Evolutionary conservation across 768 basidiomycete species (phyloP).

Genomic region (Leccinellum luteum): DNA sequence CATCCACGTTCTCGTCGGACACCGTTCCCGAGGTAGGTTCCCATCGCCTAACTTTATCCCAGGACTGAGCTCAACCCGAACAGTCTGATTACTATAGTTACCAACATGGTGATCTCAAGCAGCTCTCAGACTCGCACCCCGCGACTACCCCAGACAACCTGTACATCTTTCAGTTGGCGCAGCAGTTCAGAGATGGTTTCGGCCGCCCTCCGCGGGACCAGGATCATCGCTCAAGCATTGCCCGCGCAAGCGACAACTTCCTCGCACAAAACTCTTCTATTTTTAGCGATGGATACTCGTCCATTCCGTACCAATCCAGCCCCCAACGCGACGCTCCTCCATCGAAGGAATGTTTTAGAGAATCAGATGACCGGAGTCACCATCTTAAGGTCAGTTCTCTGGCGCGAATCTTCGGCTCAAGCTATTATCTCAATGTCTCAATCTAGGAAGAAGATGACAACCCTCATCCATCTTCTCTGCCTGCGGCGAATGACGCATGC

Average conservation of each 20-base stretch:
- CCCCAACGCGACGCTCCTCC: constrained; percentile 20
- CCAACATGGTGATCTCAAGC: constrained; percentile 16
- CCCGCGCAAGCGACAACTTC: constrained; percentile 33
- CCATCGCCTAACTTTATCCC: background rate
- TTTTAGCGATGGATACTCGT: constrained; percentile 23
- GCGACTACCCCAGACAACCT: constrained; percentile 14
- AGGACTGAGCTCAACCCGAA: constrained; percentile 2
- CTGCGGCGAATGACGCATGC: constrained; percentile 21
- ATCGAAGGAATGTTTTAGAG: constrained; percentile 34
- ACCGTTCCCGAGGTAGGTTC: constrained; percentile 17
- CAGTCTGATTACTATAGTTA: constrained; percentile 20
- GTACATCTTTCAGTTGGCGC: constrained; percentile 22
- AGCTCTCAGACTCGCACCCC: constrained; percentile 7
- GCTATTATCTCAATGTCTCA: constrained; percentile 22
- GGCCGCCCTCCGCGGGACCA: constrained; percentile 24
- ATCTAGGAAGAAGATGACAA: constrained; percentile 28
- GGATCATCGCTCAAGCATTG: constrained; percentile 32
- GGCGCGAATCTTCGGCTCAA: constrained; percentile 29
- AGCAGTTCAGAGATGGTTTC: constrained; percentile 20
- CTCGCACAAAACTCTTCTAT: constrained; percentile 32
- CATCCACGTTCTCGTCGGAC: constrained; percentile 16
- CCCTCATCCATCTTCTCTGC: constrained; percentile 19
- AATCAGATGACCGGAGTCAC: constrained; percentile 26
- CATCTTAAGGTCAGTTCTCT: constrained; percentile 30
- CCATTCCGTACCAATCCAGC: constrained; percentile 15